Conservation (phyloP, 2,329 filamentous ascomycete genomes). For the Colletotrichum limetticola region DNA sequence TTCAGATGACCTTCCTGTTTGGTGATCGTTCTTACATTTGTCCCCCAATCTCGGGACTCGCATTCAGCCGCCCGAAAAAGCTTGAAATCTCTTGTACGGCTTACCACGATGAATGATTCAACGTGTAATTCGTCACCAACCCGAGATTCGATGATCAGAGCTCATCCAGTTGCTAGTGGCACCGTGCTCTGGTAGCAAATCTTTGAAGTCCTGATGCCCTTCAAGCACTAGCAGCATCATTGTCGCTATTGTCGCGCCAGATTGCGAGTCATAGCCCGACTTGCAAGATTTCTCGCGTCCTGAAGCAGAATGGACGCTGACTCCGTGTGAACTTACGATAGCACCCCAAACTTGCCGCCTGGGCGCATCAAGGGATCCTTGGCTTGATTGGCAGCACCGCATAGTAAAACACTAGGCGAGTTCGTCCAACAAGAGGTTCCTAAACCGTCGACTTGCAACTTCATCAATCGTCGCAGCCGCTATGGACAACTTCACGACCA, state of each 20-base stretch:
- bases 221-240: neutral
- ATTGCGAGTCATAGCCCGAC: neutral
- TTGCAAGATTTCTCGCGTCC: neutral
- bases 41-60: neutral
- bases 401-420: neutral
- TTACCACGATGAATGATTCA: neutral
- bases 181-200: neutral
- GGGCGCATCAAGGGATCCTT: neutral
- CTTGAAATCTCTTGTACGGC: neutral
- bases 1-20: neutral
- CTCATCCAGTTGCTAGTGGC: neutral
- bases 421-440: neutral
- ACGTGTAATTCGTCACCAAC: neutral
- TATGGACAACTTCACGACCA: constrained; percentile 22
- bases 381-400: neutral
- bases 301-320: neutral
- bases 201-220: neutral
- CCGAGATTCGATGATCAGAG: neutral
- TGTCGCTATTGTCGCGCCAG: neutral
- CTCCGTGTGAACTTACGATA: neutral
- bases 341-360: neutral
- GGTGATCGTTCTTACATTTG: neutral
- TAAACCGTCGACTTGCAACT: neutral
- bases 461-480: neutral
- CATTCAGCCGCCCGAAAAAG: neutral